Percentiles rank a stretch among this genome's conserved stretches.
These are phyloP conservation scores for Alternaria postmessia DNA, from an alignment of 2,329 filamentous ascomycete genomes.

Conservation along the genomic window DNA sequence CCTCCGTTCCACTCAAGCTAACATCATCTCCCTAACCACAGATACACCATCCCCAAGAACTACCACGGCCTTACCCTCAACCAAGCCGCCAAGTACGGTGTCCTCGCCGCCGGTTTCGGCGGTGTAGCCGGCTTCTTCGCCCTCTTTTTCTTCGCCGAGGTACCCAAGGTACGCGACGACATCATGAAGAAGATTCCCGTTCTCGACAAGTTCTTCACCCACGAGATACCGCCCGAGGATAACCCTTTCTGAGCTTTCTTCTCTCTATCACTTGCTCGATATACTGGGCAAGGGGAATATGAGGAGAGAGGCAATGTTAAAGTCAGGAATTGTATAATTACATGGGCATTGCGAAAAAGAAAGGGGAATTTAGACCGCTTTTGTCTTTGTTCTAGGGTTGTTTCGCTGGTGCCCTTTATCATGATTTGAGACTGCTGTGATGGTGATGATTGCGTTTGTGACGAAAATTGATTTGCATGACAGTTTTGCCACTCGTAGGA, in stretches of 20 bases:
- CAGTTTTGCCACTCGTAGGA: neutral
- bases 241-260: conserved; percentile 60
- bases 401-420: too few relatives aligned
- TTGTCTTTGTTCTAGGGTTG: neutral
- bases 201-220: conserved; percentile 64
- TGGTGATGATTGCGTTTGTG: neutral
- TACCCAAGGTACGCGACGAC: conserved; percentile 68
- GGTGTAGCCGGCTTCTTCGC: conserved; percentile 66
- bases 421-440: too few relatives aligned
- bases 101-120: conserved; percentile 64
- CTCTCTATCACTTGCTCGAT: too few relatives aligned
- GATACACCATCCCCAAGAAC: conserved; percentile 60
- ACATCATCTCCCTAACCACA: conserved; percentile 36
- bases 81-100: conserved; percentile 51
- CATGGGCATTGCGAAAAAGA: neutral
- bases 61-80: conserved; percentile 60
- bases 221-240: conserved; percentile 68
- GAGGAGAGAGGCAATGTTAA: conserved; percentile 7
- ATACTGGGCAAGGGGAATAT: too few relatives aligned
- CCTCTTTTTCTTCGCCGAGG: conserved; percentile 71
- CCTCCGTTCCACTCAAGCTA: conserved; percentile 14
- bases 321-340: conserved; percentile 15
- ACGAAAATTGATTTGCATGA: neutral
- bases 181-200: conserved; percentile 68
- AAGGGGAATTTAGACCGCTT: neutral